These are phyloP conservation scores for Colletotrichum sidae DNA, from an alignment of 2,329 filamentous ascomycete species.

Conservation along the genomic window DNA sequence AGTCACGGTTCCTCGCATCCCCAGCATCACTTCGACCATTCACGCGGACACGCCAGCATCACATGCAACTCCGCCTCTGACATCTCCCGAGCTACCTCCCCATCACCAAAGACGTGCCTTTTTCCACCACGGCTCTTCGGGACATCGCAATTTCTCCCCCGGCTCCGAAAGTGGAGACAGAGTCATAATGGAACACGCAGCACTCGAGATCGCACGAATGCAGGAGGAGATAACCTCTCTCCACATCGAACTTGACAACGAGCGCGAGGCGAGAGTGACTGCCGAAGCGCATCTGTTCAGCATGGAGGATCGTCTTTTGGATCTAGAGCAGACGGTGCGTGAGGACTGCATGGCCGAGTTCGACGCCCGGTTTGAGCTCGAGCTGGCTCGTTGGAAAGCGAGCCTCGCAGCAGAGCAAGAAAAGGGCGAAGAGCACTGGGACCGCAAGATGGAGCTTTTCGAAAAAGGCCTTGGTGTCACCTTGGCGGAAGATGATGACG, in stretches of 20 bases:
- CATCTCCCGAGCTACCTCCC: constrained; percentile 26
- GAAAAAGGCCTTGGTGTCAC: constrained; percentile 59
- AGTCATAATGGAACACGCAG: constrained; percentile 84
- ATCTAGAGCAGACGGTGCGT: constrained; percentile 84
- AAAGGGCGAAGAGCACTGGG: constrained; percentile 84
- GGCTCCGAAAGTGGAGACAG: constrained; percentile 61
- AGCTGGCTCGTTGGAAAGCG: constrained; percentile 84
- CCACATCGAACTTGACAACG: constrained; percentile 74
- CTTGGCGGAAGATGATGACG: constrained; percentile 53
- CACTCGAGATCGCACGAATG: constrained; percentile 84
- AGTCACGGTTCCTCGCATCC: constrained; percentile 89
- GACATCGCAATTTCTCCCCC: constrained; percentile 54
- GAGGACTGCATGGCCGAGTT: constrained; percentile 92
- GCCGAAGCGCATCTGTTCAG: constrained; percentile 80
- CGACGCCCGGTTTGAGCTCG: constrained; percentile 79
- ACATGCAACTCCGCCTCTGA: constrained; percentile 40
- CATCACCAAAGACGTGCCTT: constrained; percentile 25
- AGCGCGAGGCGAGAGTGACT: constrained; percentile 76
- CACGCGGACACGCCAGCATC: constrained; percentile 50
- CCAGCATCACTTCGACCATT: constrained; percentile 83
- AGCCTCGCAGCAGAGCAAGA: constrained; percentile 84
- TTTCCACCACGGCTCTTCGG: constrained; percentile 35
- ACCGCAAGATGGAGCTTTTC: constrained; percentile 82
- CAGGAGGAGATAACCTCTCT: constrained; percentile 82
- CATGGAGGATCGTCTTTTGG: constrained; percentile 73